phyloP scores from a whole-genome alignment of 225 moss, liverwort and hornwort genomes.

The Marchantia polymorpha region DNA sequence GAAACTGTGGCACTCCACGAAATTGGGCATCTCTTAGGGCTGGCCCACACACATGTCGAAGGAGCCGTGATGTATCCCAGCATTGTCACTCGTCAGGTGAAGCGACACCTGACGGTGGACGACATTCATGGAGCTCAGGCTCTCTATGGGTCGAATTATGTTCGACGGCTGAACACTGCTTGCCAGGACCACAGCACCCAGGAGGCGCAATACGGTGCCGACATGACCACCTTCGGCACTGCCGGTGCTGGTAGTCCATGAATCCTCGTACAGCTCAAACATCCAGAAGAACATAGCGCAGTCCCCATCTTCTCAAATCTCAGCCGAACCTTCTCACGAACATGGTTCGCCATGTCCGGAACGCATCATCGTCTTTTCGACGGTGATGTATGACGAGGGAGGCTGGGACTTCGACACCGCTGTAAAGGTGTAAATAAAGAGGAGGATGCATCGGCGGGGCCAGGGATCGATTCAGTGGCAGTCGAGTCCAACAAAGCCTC shows the following conservation, averaged over 20 bases:
- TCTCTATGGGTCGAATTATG: slow-evolving; percentile 51
- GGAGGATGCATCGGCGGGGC: too few species aligned
- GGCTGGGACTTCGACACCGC: too few species aligned
- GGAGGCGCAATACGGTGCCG: slow-evolving; percentile 4
- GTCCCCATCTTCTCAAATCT: too few species aligned
- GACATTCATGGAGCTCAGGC: slow-evolving; percentile 26
- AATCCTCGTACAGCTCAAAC: slow-evolving; percentile 2
- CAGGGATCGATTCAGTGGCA: too few species aligned
- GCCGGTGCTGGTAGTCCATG: not conserved
- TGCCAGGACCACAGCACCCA: slow-evolving; percentile 7
- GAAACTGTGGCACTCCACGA: slow-evolving; percentile 48
- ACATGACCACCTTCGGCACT: not conserved
- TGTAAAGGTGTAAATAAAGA: too few species aligned
- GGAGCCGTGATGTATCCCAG: slow-evolving; percentile 45
- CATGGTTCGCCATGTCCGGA: too few species aligned
- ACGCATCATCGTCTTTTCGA: too few species aligned
- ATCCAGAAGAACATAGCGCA: slow-evolving; percentile 12
- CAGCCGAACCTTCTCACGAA: too few species aligned
- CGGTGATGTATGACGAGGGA: too few species aligned
- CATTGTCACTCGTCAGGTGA: slow-evolving; percentile 19
- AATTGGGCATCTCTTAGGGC: slow-evolving; percentile 53
- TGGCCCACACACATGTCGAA: slow-evolving; percentile 28
- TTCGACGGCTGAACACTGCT: not conserved
- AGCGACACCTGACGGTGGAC: slow-evolving; percentile 10
- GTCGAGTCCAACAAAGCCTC: too few species aligned